A percentile compares a stretch with the other conserved stretches of the same genome.
These are phyloP conservation scores for Podaxis sp. DNA, from an alignment of 768 basidiomycete species.

Conservation along the genomic window DNA sequence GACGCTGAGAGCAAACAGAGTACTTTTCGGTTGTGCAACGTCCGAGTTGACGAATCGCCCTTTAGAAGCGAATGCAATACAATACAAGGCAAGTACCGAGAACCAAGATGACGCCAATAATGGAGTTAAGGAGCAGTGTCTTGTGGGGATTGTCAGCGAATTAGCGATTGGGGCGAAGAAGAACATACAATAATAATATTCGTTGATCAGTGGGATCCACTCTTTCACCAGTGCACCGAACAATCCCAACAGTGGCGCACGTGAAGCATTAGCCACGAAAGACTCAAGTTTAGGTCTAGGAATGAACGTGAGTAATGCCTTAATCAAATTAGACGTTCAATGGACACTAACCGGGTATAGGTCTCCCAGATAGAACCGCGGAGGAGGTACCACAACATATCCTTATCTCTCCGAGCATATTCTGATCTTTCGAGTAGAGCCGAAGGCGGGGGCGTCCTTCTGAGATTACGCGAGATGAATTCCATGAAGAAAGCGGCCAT, in stretches of 20 bases:
- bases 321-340: constrained; percentile 11
- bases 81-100: constrained; percentile 12
- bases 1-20: constrained; percentile 5
- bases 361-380: constrained; percentile 84
- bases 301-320: constrained; percentile 11
- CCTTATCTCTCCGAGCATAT: constrained; percentile 79
- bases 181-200: constrained; percentile 86
- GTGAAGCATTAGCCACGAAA: constrained; percentile 53
- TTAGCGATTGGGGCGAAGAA: background rate
- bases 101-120: constrained; percentile 3
- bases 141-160: constrained; percentile 16
- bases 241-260: constrained; percentile 65
- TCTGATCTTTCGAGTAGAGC: constrained; percentile 70
- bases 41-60: constrained; percentile 4
- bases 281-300: constrained; percentile 77
- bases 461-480: constrained; percentile 71
- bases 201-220: constrained; percentile 87
- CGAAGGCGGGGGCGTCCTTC: constrained; percentile 63
- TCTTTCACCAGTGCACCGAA: constrained; percentile 72
- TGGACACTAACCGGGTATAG: constrained; percentile 60
- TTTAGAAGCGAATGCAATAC: constrained; percentile 4
- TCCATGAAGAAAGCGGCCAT: constrained; percentile 66
- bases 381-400: constrained; percentile 82
- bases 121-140: constrained; percentile 41
- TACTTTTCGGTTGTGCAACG: constrained; percentile 6